Evolutionary conservation across 345 rosid genomes (phyloP).

Genomic region (Rhizophora apiculata): DNA sequence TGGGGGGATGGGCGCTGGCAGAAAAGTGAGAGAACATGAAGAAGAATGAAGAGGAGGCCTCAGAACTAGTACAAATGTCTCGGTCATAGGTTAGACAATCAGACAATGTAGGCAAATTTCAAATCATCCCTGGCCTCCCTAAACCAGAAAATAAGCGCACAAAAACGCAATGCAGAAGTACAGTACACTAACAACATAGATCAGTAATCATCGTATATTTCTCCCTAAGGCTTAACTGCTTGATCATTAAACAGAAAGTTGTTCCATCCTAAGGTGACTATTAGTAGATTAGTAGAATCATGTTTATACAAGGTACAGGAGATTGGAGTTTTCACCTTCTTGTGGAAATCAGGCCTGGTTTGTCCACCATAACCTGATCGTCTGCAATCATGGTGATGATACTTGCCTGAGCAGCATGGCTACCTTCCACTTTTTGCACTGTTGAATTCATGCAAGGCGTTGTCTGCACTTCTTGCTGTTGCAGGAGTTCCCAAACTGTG

Average conservation of each 20-base stretch:
- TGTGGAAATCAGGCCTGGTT: conserved; percentile 33
- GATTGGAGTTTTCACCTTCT: conserved; percentile 15
- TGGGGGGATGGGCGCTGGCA: too few relatives aligned
- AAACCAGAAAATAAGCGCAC: not conserved
- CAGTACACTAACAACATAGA: not conserved
- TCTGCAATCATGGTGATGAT: conserved; percentile 22
- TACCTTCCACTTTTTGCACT: conserved; percentile 23
- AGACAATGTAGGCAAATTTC: conserved; percentile 13
- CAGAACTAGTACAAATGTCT: not conserved
- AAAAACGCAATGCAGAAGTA: too few relatives aligned
- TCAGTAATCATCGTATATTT: not conserved
- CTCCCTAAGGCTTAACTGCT: too few relatives aligned
- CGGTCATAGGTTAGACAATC: conserved; percentile 7
- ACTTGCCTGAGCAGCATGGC: conserved; percentile 20
- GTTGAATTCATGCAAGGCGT: not conserved
- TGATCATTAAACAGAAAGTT: too few relatives aligned
- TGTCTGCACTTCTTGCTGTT: too few relatives aligned
- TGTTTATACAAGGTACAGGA: too few relatives aligned
- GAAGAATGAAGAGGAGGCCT: not conserved
- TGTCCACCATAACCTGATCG: conserved; percentile 29
- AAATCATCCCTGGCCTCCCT: conserved; percentile 8
- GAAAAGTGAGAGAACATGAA: too few relatives aligned
- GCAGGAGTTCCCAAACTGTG: too few relatives aligned
- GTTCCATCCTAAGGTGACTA: not conserved
- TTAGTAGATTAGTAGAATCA: not conserved